Base-by-base conservation (phyloP, 345 rosid species). In the Salix purpurea region DNA sequence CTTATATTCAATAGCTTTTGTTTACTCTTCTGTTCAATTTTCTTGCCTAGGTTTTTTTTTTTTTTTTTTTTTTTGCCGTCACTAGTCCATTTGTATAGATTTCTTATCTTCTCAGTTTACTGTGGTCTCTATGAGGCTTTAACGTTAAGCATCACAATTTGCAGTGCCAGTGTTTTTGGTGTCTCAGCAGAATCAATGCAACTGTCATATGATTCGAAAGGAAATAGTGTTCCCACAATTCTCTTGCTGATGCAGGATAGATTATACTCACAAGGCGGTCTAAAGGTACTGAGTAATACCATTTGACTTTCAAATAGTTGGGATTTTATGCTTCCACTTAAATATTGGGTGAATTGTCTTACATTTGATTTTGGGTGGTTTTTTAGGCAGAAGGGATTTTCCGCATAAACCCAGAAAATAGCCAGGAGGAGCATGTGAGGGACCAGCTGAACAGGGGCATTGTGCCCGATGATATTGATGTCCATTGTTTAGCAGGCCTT, bases 171-270 rank as follows among this genome's bases (percentile, higher is more conserved):
- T 26, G 97, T 96, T 70, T 96, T 96, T 85, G 98, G 99, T 10
- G 99, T 96, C 71, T 96, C 99, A 4, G 97, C 99, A 2, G 96
- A 93, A 67, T 95, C 98, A 42, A 95, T 95, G 99, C 98, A 95
- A 78, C 91, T 96, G 73, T 87, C 93, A 30, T 93, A 68, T 34
- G 99, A 96, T 50, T 82, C 87, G 7, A 90, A 82, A 81, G 96
- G 98, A 24, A 91, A 91, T 76, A 91, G 99, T 73, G 92, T 96
- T 56, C 99, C 99, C 65, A 93, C 98, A 60, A 96, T 96, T 82
- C 92, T 96, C 71, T 87, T 96, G 84, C 85, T 96, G 70, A 91
- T 93, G 99, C 99, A 93, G 74, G 89, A 91, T 78, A 85, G 93
- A 9, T 74, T 96, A 2, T 96, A 90, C 71, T 84, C 94, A 1